These are phyloP conservation scores for Vitis vinifera DNA, from an alignment of 164 flowering plant species.

Conservation along the genomic window DNA sequence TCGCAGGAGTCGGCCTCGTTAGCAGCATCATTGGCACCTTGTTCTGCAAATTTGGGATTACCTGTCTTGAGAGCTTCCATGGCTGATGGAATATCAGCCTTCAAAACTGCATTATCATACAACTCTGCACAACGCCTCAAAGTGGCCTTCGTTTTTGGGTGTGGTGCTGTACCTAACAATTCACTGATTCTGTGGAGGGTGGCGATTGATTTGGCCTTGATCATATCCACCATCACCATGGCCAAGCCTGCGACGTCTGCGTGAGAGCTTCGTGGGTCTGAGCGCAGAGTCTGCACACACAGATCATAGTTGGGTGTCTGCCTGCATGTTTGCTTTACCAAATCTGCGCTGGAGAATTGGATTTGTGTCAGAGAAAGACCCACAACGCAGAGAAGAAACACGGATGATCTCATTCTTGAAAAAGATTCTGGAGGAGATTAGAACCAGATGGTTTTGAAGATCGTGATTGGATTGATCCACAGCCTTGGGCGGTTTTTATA, in stretches of 20 bases:
- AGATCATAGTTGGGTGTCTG: conserved; percentile 24
- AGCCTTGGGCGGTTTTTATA: too few species aligned
- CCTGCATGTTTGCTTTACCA: conserved; percentile 24
- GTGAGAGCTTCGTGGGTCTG: conserved; percentile 9
- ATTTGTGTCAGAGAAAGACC: background rate
- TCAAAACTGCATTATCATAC: conserved; percentile 27
- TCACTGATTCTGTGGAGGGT: conserved; percentile 16
- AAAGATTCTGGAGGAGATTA: too few species aligned
- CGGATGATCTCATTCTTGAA: too few species aligned
- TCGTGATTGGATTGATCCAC: too few species aligned
- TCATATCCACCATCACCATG: background rate
- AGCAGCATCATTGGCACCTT: conserved; percentile 27
- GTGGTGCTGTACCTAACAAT: conserved; percentile 9
- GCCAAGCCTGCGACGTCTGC: conserved; percentile 25
- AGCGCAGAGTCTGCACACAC: conserved; percentile 15
- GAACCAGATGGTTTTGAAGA: too few species aligned
- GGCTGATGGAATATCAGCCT: conserved; percentile 32
- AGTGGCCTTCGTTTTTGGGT: conserved; percentile 11
- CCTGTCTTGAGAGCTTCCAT: conserved; percentile 26
- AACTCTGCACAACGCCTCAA: conserved; percentile 27
- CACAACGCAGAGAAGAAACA: too few species aligned
- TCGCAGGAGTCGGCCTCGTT: conserved; percentile 34
- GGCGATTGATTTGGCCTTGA: conserved; percentile 17
- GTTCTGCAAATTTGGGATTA: conserved; percentile 28
- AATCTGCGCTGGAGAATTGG: background rate